Base-by-base conservation (phyloP, 306 rosid genomes). In the Fragaria ananassa region DNA sequence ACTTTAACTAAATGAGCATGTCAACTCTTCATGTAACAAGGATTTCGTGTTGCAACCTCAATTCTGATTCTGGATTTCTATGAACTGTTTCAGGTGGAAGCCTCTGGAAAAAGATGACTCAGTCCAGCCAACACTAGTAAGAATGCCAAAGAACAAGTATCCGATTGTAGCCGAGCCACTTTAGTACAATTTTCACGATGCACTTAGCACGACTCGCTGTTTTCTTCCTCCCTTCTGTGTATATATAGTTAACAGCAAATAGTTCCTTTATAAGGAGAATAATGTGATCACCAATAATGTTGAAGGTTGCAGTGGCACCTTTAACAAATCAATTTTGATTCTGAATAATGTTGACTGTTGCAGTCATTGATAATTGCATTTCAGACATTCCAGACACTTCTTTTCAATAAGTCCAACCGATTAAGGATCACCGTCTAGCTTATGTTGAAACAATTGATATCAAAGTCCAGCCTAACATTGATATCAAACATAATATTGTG, bases 61-160 rank as follows among this genome's bases (percentile, higher is more conserved):
- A 6, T 41, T 6, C 64, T 29, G 6, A 57, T 74, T 74, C 69
- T 74, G 46, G 10, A 29, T 56, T 50, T 75, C 17, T 56, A 34
- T 53, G 53, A 19, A 17, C 65, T 83, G 64, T 70, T 31, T 61
- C 94, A 86, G 96, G 69, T 90, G 98, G 98, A 89, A 18, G 67
- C 79, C 90, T 56, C 76, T 89, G 67, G 98, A 93, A 69, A 88
- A 81, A 46, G 93, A 91, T 50, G 85, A 89, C 50, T 82, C 88
- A 3, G 91, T 89, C 51, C 98, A 93, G 75, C 89, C 98, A 80
- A 93, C 95, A 4, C 91, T 93, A 13, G 96, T 93, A 44, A 81
- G 96, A 78, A 93, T 93, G 98, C 96, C 96, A 10, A 93, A 81
- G 82, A 91, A 93, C 91, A 89, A 89, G 78, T 91, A 89, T 49